Conservation (phyloP, 2,329 filamentous ascomycete species). For the Phoma sp. region DNA sequence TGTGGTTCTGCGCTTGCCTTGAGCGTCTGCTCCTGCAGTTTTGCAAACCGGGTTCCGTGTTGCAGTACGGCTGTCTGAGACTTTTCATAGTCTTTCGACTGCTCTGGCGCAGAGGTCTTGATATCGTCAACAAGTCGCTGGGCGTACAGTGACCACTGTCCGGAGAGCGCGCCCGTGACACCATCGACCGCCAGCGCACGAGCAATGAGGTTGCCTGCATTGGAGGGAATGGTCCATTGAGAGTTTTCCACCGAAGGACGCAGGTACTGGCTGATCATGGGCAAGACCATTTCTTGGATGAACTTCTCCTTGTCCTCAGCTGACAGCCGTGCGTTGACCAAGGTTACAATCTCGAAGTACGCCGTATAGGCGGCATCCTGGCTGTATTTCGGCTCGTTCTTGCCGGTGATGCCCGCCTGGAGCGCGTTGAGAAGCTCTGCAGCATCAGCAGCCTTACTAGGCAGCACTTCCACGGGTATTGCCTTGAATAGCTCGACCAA, state of each 20-base stretch:
- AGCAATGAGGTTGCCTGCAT: slow-evolving; percentile 48
- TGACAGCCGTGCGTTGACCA: slow-evolving; percentile 51
- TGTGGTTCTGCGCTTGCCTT: slow-evolving; percentile 9
- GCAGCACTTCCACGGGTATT: slow-evolving; percentile 67
- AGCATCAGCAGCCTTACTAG: slow-evolving; percentile 59
- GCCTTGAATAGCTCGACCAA: slow-evolving; percentile 67
- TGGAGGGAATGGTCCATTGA: slow-evolving; percentile 60
- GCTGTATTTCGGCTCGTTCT: slow-evolving; percentile 77
- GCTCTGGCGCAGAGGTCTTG: slow-evolving; percentile 78
- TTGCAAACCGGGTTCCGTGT: slow-evolving; percentile 71
- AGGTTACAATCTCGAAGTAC: slow-evolving; percentile 71
- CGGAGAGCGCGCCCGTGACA: slow-evolving; percentile 59
- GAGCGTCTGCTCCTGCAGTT: slow-evolving; percentile 51
- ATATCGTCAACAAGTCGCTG: slow-evolving; percentile 70
- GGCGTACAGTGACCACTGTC: slow-evolving; percentile 70
- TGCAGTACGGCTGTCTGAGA: slow-evolving; percentile 75
- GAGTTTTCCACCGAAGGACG: slow-evolving; percentile 53
- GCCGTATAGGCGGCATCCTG: slow-evolving; percentile 74
- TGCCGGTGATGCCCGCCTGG: slow-evolving; percentile 72
- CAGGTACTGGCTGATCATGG: slow-evolving; percentile 63
- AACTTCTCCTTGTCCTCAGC: slow-evolving; percentile 58
- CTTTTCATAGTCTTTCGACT: slow-evolving; percentile 76
- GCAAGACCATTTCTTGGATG: slow-evolving; percentile 57
- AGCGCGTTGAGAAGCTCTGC: slow-evolving; percentile 71
- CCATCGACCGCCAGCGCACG: slow-evolving; percentile 52